These are phyloP conservation scores for Cadophora sp. DNA, from an alignment of 2,329 filamentous ascomycete species.

Conservation along the genomic window DNA sequence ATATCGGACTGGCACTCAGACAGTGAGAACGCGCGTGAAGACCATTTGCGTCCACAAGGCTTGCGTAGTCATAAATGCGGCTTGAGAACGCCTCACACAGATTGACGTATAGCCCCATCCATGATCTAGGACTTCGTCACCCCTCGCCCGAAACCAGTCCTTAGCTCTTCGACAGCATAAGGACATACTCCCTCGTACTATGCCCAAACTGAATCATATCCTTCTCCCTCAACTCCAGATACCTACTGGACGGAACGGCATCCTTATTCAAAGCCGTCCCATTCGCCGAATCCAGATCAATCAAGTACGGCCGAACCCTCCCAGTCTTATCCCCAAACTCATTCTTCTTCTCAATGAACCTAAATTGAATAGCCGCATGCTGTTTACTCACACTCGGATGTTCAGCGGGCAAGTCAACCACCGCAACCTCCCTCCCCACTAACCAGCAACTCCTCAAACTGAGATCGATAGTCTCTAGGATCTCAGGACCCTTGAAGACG, in stretches of 20 bases:
- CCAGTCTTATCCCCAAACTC: constrained; percentile 87
- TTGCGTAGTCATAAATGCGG: not conserved
- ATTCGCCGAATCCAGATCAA: constrained; percentile 93
- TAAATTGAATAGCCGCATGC: constrained; percentile 94
- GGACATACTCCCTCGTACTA: constrained; percentile 91
- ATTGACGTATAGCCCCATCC: not conserved
- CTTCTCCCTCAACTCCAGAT: constrained; percentile 85
- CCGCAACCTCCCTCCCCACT: constrained; percentile 77
- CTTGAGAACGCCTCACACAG: not conserved
- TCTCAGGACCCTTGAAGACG: constrained; percentile 84
- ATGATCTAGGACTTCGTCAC: not conserved
- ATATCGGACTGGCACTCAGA: not conserved
- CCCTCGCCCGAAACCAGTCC: not conserved
- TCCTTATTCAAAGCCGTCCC: constrained; percentile 85
- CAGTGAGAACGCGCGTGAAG: not conserved
- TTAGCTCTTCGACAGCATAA: constrained; percentile 70
- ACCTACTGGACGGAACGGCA: constrained; percentile 75
- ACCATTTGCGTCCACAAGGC: not conserved
- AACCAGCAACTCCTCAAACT: constrained; percentile 86
- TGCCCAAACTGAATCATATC: constrained; percentile 89
- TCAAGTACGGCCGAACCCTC: constrained; percentile 83
- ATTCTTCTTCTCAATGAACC: constrained; percentile 81
- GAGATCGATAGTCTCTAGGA: constrained; percentile 83
- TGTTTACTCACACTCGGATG: constrained; percentile 95
- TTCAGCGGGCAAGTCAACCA: constrained; percentile 84